phyloP scores from a whole-genome alignment of 2,329 filamentous ascomycete species.

The Penicillium sp. region DNA sequence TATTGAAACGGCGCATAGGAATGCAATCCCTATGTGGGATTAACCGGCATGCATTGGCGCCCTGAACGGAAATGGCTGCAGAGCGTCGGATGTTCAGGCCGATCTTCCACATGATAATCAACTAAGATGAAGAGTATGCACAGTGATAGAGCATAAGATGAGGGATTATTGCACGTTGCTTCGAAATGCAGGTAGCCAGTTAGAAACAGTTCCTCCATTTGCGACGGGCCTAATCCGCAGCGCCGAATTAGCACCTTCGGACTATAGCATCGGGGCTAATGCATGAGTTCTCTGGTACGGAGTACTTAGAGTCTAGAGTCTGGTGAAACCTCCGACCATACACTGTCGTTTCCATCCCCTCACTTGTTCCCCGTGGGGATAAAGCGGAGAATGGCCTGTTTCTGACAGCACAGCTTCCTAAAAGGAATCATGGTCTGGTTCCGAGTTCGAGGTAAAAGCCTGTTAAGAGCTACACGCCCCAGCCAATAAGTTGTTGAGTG shows the following conservation, averaged over 20 bases:
- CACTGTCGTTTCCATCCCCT: neutral
- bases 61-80: constrained; percentile 8
- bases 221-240: too few species aligned
- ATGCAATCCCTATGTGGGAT: neutral
- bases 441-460: neutral
- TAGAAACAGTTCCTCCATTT: too few species aligned
- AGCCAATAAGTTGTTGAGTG: neutral
- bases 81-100: constrained; percentile 9
- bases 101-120: constrained; percentile 7
- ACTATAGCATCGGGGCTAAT: too few species aligned
- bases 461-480: neutral
- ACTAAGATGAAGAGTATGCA: neutral
- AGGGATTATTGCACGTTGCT: neutral
- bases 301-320: too few species aligned
- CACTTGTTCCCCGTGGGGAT: neutral
- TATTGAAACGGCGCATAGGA: neutral
- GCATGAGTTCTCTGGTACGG: too few species aligned
- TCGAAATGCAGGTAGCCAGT: neutral
- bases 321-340: neutral
- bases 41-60: constrained; percentile 3
- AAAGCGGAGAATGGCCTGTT: neutral
- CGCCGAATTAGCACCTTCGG: neutral
- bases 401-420: neutral
- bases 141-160: neutral
- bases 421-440: neutral